A percentile compares a stretch with the other conserved stretches of the same genome.
Evolutionary conservation across 805 yeast species (phyloP).

Genomic region (Ogataea sp.): DNA sequence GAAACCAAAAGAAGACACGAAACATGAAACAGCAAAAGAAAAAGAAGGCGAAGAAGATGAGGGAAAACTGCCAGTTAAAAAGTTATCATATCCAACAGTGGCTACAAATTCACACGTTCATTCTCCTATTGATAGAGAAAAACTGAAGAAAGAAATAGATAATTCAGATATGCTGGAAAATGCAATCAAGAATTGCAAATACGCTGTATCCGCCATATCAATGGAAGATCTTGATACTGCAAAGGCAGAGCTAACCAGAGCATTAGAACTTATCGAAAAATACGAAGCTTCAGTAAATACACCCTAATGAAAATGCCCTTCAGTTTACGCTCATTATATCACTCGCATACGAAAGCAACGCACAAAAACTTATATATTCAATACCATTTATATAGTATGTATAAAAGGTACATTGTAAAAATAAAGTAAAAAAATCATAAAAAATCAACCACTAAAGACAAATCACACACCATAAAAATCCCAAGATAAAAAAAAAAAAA

Average conservation of each 20-base stretch:
- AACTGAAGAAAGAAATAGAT: slow-evolving; percentile 12
- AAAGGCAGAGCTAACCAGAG: slow-evolving; percentile 40
- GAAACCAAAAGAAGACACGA: background rate
- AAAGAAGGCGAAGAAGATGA: too few relatives aligned
- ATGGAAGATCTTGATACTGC: slow-evolving; percentile 68
- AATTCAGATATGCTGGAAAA: slow-evolving; percentile 25
- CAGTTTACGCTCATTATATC: too few relatives aligned
- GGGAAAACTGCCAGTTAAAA: too few relatives aligned
- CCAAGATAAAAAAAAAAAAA: slow-evolving; percentile 2
- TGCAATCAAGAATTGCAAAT: slow-evolving; percentile 60
- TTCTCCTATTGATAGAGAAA: slow-evolving; percentile 4
- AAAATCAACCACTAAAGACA: too few relatives aligned
- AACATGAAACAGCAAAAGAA: background rate
- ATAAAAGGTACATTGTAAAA: too few relatives aligned
- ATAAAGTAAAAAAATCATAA: too few relatives aligned
- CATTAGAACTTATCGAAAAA: slow-evolving; percentile 29
- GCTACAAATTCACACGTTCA: background rate
- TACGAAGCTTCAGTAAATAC: background rate
- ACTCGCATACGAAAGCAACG: too few relatives aligned
- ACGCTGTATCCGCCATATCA: slow-evolving; percentile 65
- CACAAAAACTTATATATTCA: too few relatives aligned
- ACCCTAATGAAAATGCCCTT: too few relatives aligned
- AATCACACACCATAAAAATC: too few relatives aligned
- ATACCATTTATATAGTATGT: too few relatives aligned
- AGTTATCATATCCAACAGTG: background rate